A percentile compares a stretch with the other conserved stretches of the same genome.
phyloP scores from a whole-genome alignment of 2,329 filamentous ascomycete species.

The Cercospora janseana region DNA sequence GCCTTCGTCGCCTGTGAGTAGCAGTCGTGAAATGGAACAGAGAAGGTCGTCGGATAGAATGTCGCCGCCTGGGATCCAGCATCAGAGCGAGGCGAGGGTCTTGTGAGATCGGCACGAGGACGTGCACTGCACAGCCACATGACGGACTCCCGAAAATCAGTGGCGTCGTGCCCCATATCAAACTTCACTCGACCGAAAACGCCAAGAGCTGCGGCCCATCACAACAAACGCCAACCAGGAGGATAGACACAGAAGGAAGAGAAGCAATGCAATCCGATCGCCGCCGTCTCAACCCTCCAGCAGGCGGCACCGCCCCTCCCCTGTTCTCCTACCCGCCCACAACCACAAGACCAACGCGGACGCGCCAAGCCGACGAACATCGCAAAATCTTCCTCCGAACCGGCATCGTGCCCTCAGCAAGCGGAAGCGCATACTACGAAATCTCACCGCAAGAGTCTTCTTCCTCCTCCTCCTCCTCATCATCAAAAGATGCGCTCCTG shows the following conservation, averaged over 20 bases:
- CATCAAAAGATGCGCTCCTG: conserved; percentile 45
- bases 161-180: background rate
- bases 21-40: background rate
- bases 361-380: conserved; percentile 66
- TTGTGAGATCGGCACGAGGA: conserved; percentile 6
- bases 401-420: conserved; percentile 86
- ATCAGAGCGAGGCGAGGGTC: background rate
- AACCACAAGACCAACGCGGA: conserved; percentile 52
- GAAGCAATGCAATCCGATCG: conserved; percentile 64
- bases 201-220: conserved; percentile 13
- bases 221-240: conserved; percentile 9
- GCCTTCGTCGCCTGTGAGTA: background rate
- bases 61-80: conserved; percentile 17
- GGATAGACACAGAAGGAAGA: background rate
- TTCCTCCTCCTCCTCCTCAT: conserved; percentile 28
- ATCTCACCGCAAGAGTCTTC: conserved; percentile 42
- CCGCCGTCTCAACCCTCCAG: conserved; percentile 84
- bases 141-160: background rate
- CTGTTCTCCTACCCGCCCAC: conserved; percentile 59
- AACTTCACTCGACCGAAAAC: conserved; percentile 14
- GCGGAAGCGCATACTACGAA: conserved; percentile 84
- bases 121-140: conserved; percentile 1
- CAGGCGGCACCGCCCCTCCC: conserved; percentile 71
- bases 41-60: conserved; percentile 9
- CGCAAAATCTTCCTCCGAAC: conserved; percentile 91